A percentile compares a stretch with the other conserved stretches of the same genome.
These are phyloP conservation scores for Trypanosoma congolense DNA, from an alignment of 208 protist genomes.

Conservation along the genomic window DNA sequence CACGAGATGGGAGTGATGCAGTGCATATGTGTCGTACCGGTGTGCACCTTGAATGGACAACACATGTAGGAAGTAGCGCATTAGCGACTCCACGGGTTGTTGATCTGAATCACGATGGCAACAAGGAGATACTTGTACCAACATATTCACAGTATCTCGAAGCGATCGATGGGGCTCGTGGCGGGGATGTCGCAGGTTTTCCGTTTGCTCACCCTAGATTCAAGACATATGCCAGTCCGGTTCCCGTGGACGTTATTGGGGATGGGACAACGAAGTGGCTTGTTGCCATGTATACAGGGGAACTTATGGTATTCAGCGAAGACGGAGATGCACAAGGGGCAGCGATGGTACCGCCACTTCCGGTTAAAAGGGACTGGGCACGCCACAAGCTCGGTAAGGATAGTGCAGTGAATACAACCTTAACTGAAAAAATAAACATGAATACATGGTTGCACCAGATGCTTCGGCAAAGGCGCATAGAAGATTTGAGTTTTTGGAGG, in stretches of 20 bases:
- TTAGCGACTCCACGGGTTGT: conserved; percentile 77
- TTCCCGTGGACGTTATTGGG: conserved; percentile 78
- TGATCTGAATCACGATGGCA: conserved; percentile 66
- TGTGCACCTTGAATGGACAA: conserved; percentile 68
- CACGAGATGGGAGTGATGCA: not conserved
- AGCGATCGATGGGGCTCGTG: conserved; percentile 40
- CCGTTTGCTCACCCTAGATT: conserved; percentile 74
- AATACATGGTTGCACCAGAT: conserved; percentile 9
- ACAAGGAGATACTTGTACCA: conserved; percentile 78
- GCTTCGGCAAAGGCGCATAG: conserved; percentile 11
- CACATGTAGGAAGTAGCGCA: conserved; percentile 72
- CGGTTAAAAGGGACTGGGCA: conserved; percentile 79
- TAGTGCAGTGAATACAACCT: conserved; percentile 17
- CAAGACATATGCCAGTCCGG: conserved; percentile 72
- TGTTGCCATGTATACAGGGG: conserved; percentile 76
- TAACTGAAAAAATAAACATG: conserved; percentile 1
- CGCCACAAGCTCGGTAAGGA: conserved; percentile 19
- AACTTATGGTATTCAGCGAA: conserved; percentile 76
- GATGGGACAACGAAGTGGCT: conserved; percentile 84
- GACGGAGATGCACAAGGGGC: conserved; percentile 49
- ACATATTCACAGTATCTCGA: conserved; percentile 80
- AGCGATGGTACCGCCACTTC: conserved; percentile 68
- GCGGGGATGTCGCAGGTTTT: conserved; percentile 68
- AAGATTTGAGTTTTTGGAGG: conserved; percentile 6
- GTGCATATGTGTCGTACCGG: conserved; percentile 34